Base-by-base conservation (phyloP, 768 basidiomycete genomes). In the Amanita thiersii region DNA sequence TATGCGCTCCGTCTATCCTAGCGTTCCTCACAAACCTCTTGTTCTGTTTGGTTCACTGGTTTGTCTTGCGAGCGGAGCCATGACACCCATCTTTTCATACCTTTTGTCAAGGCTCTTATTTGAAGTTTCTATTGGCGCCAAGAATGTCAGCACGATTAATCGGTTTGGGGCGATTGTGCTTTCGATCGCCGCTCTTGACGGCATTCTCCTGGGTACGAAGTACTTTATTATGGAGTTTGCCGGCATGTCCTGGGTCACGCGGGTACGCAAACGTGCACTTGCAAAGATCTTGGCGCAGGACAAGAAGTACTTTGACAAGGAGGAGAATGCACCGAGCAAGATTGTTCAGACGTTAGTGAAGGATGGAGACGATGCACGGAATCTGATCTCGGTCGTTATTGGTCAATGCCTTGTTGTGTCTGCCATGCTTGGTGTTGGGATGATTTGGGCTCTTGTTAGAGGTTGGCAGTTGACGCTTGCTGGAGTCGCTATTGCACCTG, bases 391-490 rank as follows among this genome's bases (percentile, higher is more conserved):
- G 1, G 69, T 78, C 9, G 79, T 91, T 30, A 61, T 85, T 34
- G 76, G 75, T 0, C 87, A 93, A 55, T 65, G 69, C 21, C 56
- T 81, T 25, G 86, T 91, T 14, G 86, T 93, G 10, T 46, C 61
- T 6, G 66, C 84, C 10, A 96, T 97, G 91, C 71, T 97, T 34
- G 57, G 72, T 1, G 66, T 94, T 2, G 93, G 92, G 5, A 60
- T 98, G 14, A 56, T 86, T 12, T 99, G 96, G 94, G 93, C 93
- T 0, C 68, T 97, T 58, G 71, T 76, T 1, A 64, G 73, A 21
- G 89, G 90, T 0, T 99, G 94, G 96, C 81, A 96, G 62, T 66
- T 98, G 50, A 94, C 91, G 0, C 72, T 98, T 12, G 87, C 86
- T 2, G 93, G 92, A 0, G 61, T 97, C 20, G 90, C 84, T 1